Evolutionary conservation across 177 flowering plant species (phyloP).

Genomic region (Vitis hybrid): DNA sequence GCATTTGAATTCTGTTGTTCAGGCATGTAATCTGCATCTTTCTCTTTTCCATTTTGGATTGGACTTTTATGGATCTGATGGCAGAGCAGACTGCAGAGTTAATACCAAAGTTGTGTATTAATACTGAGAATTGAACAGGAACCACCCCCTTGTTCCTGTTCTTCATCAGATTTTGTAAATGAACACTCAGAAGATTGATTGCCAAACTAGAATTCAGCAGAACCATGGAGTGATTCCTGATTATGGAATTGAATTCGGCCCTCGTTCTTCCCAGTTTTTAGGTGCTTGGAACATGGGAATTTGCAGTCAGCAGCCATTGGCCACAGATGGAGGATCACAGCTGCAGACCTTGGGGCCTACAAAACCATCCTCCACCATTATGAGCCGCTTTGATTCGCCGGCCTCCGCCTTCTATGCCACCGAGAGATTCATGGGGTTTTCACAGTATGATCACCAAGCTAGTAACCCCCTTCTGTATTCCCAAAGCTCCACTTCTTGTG

Average conservation of each 20-base stretch:
- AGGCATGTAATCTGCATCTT: conserved; percentile 25
- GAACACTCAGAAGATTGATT: conserved; percentile 37
- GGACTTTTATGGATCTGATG: no score
- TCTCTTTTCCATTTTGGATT: not conserved
- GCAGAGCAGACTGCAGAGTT: not conserved
- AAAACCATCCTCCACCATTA: conserved; percentile 28
- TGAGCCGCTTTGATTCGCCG: conserved; percentile 39
- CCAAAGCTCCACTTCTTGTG: conserved; percentile 22
- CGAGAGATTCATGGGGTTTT: conserved; percentile 42
- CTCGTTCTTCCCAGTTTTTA: conserved; percentile 21
- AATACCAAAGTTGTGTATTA: not conserved
- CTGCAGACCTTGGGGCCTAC: conserved; percentile 21
- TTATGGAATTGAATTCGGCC: conserved; percentile 24
- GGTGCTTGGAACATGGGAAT: conserved; percentile 23
- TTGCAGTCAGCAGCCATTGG: conserved; percentile 8
- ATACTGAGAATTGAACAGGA: not conserved
- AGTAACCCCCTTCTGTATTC: conserved; percentile 21
- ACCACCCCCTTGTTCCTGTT: not conserved
- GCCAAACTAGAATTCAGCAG: conserved; percentile 22
- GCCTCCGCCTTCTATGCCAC: conserved; percentile 49
- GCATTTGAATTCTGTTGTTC: conserved; percentile 19
- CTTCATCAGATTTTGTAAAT: conserved; percentile 27
- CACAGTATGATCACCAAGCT: conserved; percentile 30
- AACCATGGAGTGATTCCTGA: conserved; percentile 31
- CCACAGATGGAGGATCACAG: conserved; percentile 22